Conservation (phyloP, 2,329 filamentous ascomycete genomes). For the Chaetoscypha palmicola region DNA sequence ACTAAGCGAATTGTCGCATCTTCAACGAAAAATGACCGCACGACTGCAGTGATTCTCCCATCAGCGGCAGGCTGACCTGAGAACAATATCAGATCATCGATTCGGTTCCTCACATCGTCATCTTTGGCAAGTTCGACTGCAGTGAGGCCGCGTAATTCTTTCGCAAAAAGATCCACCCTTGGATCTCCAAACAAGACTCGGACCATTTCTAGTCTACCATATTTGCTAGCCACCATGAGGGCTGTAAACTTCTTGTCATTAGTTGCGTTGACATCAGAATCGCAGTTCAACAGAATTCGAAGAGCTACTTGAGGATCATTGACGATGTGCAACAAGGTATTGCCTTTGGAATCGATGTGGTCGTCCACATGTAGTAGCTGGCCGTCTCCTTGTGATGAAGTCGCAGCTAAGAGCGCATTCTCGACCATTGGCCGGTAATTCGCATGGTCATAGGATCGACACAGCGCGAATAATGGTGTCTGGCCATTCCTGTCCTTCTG, state of each 20-base stretch:
- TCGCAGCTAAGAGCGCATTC: conserved; percentile 68
- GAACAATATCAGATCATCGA: conserved; percentile 87
- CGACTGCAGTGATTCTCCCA: conserved; percentile 82
- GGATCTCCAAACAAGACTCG: conserved; percentile 80
- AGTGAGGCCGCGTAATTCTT: conserved; percentile 80
- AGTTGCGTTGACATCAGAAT: conserved; percentile 90
- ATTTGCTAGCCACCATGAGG: conserved; percentile 97
- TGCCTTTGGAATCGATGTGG: conserved; percentile 87
- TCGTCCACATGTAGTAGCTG: conserved; percentile 83
- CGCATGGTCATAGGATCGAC: conserved; percentile 88
- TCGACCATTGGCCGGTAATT: conserved; percentile 85
- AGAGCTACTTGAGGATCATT: conserved; percentile 74
- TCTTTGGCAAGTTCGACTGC: conserved; percentile 97
- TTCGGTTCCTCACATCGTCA: conserved; percentile 91
- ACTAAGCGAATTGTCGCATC: conserved; percentile 90
- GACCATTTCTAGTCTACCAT: conserved; percentile 90
- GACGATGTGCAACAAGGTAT: conserved; percentile 91
- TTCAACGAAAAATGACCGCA: conserved; percentile 94
- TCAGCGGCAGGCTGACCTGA: conserved; percentile 65
- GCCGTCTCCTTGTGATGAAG: conserved; percentile 66
- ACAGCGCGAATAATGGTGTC: conserved; percentile 93
- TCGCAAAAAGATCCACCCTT: conserved; percentile 75
- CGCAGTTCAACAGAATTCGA: conserved; percentile 72
- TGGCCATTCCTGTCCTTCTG: conserved; percentile 94
- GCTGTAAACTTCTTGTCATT: conserved; percentile 95